phyloP scores from a whole-genome alignment of 176 grass and related monocot species.

The Triticum aestivum region DNA sequence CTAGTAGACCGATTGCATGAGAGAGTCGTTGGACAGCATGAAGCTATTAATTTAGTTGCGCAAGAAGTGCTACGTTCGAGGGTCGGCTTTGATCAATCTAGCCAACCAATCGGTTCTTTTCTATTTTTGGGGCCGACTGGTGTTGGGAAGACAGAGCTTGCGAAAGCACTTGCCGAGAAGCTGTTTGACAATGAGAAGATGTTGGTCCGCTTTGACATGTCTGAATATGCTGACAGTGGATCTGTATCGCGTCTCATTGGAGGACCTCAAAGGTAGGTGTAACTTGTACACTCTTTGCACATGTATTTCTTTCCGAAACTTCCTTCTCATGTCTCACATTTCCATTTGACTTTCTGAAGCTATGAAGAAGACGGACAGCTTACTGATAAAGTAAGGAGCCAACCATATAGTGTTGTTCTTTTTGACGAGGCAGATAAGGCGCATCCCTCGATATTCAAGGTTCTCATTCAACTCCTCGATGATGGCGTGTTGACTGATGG shows the following conservation, averaged over 20 bases:
- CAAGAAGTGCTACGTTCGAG: too few species aligned
- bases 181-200: constrained; percentile 16
- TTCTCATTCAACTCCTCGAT: not conserved
- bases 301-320: not conserved
- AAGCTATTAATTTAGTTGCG: too few species aligned
- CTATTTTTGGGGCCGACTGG: constrained; percentile 40
- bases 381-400: not conserved
- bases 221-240: not conserved
- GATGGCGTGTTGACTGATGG: not conserved
- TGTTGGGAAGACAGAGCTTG: constrained; percentile 51
- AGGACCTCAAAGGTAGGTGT: constrained; percentile 32
- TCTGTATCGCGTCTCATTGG: not conserved
- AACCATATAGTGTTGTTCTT: not conserved
- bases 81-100: too few species aligned
- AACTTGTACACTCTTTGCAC: not conserved
- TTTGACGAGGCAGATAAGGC: not conserved
- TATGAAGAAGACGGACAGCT: not conserved
- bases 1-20: constrained; percentile 13
- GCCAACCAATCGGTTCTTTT: not conserved
- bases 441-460: not conserved
- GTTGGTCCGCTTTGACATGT: constrained; percentile 37
- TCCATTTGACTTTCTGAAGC: not conserved
- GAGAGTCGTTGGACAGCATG: constrained; percentile 29
- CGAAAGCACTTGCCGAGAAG: constrained; percentile 39
- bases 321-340: not conserved